Base-by-base conservation (phyloP, 768 basidiomycete genomes). In the Leccinellum rugosiceps region DNA sequence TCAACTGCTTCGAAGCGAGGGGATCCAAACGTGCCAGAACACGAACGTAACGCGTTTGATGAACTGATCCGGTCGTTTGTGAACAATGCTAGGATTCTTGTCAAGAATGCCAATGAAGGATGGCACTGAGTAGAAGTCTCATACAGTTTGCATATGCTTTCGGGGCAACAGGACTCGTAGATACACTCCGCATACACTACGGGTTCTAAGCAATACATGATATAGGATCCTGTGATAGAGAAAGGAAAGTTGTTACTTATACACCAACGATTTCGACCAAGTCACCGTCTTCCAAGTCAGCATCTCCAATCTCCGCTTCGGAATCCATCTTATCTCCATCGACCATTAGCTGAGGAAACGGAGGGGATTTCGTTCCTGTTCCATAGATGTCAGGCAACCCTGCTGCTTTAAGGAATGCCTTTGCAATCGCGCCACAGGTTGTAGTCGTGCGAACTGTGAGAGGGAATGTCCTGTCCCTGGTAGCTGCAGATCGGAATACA, bases 21-120 rank as follows among this genome's bases (percentile, higher is more conserved):
- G 11, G 86, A 90, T 57, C 78, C 78, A 49, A 80, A 75, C 58
- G 78, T 72, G 58, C 72, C 80, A 28, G 87, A 88, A 69, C 75
- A 75, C 64, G 92, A 90, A 65, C 81, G 83, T 25, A 80, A 77
- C 60, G 85, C 86, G 6, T 98, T 94, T 68, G 92, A 98, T 69
- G 92, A 97, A 68, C 83, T 97, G 57, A 85, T 99, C 45, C 85
- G 91, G 48, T 92, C 90, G 14, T 91, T 97, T 62, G 86, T 99
- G 50, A 97, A 98, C 67, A 95, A 97, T 62, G 85, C 92, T 4
- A 81, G 97, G 59, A 94, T 97, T 74, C 72, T 98, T 48, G 86
- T 87, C 52, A 83, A 91, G 64, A 97, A 96, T 72, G 82, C 83
- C 6, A 76, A 61, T 11, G 83, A 79, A n/a, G 75, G 75, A 26